phyloP scores from a whole-genome alignment of 306 rosid species.

The Inga laurina region DNA sequence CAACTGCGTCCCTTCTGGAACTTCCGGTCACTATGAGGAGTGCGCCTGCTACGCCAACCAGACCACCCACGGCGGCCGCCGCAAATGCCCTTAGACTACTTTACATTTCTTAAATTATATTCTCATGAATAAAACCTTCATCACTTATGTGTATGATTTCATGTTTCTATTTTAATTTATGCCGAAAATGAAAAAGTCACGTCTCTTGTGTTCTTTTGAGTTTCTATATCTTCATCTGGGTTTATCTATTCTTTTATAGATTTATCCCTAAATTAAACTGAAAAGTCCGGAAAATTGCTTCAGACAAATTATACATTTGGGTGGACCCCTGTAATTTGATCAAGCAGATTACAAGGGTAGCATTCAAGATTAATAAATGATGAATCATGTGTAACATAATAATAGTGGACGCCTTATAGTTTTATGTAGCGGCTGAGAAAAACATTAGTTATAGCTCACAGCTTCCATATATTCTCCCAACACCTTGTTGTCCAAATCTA shows the following conservation, averaged over 20 bases:
- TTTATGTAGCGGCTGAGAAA: too few relatives aligned
- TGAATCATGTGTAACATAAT: too few relatives aligned
- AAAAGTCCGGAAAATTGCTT: neutral
- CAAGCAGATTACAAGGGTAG: too few relatives aligned
- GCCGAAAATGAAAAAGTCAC: too few relatives aligned
- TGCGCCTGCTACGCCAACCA: constrained; percentile 55
- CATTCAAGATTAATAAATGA: too few relatives aligned
- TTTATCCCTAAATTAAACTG: neutral
- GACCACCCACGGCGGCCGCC: constrained; percentile 53
- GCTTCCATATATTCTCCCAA: too few relatives aligned
- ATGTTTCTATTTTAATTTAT: neutral
- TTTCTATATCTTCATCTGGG: too few relatives aligned
- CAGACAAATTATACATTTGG: neutral
- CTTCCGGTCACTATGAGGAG: constrained; percentile 42
- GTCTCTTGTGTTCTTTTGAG: too few relatives aligned
- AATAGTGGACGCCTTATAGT: too few relatives aligned
- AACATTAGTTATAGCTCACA: too few relatives aligned
- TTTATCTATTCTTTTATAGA: too few relatives aligned
- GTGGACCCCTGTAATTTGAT: neutral
- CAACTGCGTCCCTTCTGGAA: constrained; percentile 61
- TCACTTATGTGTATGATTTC: neutral
- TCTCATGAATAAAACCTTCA: neutral
- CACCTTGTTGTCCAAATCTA: too few relatives aligned
- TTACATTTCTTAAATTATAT: neutral
- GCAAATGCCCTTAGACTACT: constrained; percentile 50